Base-by-base conservation (phyloP, 768 basidiomycete genomes). In the Guyanaporus albipodus region DNA sequence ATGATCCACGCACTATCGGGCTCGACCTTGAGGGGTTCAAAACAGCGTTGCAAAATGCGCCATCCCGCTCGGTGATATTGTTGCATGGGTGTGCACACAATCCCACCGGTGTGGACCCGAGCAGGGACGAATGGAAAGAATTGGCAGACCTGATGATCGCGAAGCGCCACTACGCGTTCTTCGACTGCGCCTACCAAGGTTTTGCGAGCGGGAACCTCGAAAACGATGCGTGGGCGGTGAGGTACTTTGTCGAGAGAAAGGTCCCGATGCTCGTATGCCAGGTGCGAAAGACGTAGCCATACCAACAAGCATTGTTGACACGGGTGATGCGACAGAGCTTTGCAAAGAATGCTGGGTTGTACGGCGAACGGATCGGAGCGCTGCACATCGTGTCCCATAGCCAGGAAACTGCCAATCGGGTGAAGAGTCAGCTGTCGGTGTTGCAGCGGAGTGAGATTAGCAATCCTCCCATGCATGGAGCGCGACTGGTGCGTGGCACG, bases 151-250 rank as follows among this genome's bases (percentile, higher is more conserved):
- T 83, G 44, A 79, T 96, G 63, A 63, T 85, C 24, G 68, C 72
- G 38, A 86, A 83, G 68, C 74, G 78, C 12, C 93, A 94, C 65
- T 95, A 82, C 60, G 85, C 85, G 26, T 94, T 95, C 71, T 91
- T 97, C 64, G 94, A 98, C 70, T 87, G 86, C 63, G 94, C 94
- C 3, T 98, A 98, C 70, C 94, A 96, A 69, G 94, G 94, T 15
- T 98, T 97, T 66, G 94, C 93, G 15, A 91, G 88, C 56, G 94
- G 94, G 1, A 83, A 91, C 64, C 73, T 96, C 60, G 85, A 94
- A 63, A 79, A 81, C 56, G 96, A 99, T 63, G 93, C 92, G 6
- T 87, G 83, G 77, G 91, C 94, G 12, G 88, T 97, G 55, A 74
- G 91, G 55, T 77, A 88, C 70, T 98, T 99, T 71, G 85, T 83